Evolutionary conservation across 306 rosid genomes (phyloP), one percentile per base, ranked within the genome.

Genomic region (Urtica urens): DNA sequence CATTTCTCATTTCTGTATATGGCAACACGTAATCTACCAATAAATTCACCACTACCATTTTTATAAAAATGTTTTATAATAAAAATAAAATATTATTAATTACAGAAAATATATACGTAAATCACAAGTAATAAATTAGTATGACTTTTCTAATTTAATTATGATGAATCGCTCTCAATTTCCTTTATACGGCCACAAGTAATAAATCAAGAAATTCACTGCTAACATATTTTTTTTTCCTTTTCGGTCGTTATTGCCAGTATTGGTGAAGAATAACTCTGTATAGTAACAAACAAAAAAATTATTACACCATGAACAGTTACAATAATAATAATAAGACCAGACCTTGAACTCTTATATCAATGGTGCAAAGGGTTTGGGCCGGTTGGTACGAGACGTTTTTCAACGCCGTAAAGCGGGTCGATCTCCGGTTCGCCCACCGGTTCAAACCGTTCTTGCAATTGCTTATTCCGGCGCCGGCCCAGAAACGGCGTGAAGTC

Each of bases 291-390:
- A 27, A 7, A 33, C 22, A 31, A 38, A 15, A 35, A 1, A 45
- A 48, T 53, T 55, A 18, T 35, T 57, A 66, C 65, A 58, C 21
- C 15, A 57, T 27, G 59, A 40, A 3, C 9, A 35, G 18, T 17
- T 49, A 62, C 46, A 59, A 64, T 31, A 13, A 16, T 10, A 35
- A 35, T 10, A 35, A 35, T 38, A 37, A 39, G 61, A 15, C 46
- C 13, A 12, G 17, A 59, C 66, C 66, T 69, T 58, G 39, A 19
- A 15, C 23, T 28, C 19, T 24, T 9, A 24, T 59, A 59, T 78
- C 30, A 84, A 71, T 90, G 97, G 80, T 90, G 97, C 82, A 90
- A 84, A 38, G 97, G 97, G 46, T 90, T 90, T 74, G 97, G 97
- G 62, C 97, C 97, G 2, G 82, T 81, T 34, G 97, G 97, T 55